phyloP scores from a whole-genome alignment of 2,329 filamentous ascomycete genomes.

The Apiospora kogelbergensis region DNA sequence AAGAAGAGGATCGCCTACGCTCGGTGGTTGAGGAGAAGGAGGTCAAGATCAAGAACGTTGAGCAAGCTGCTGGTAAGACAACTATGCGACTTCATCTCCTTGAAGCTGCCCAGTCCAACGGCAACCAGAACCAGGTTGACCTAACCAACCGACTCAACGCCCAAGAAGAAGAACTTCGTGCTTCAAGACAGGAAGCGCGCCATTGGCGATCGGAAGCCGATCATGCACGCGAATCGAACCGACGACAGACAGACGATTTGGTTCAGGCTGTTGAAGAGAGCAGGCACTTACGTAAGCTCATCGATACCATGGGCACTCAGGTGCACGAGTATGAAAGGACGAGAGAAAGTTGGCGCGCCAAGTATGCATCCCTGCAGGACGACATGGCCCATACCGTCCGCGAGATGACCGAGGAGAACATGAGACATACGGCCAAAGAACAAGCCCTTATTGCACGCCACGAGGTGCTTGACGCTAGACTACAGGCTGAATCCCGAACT shows the following conservation, averaged over 20 bases:
- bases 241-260: slow-evolving; percentile 50
- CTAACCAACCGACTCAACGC: slow-evolving; percentile 54
- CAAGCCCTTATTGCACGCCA: slow-evolving; percentile 76
- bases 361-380: slow-evolving; percentile 81
- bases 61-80: slow-evolving; percentile 55
- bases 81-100: slow-evolving; percentile 65
- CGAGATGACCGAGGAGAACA: slow-evolving; percentile 81
- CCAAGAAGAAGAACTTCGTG: slow-evolving; percentile 55
- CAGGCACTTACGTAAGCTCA: slow-evolving; percentile 71
- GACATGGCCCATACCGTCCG: slow-evolving; percentile 80
- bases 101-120: slow-evolving; percentile 63
- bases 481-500: slow-evolving; percentile 73
- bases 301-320: slow-evolving; percentile 73
- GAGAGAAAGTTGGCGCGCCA: slow-evolving; percentile 79
- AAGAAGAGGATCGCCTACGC: slow-evolving; percentile 69
- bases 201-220: slow-evolving; percentile 65
- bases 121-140: slow-evolving; percentile 54
- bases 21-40: slow-evolving; percentile 69
- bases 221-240: slow-evolving; percentile 51
- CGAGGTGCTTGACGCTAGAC: slow-evolving; percentile 73
- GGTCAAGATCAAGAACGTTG: slow-evolving; percentile 60
- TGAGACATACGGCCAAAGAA: slow-evolving; percentile 75
- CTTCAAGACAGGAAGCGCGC: slow-evolving; percentile 56
- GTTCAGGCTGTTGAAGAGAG: slow-evolving; percentile 56
- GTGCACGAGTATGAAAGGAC: slow-evolving; percentile 84